A percentile compares a stretch with the other conserved stretches of the same genome.
phyloP scores from a whole-genome alignment of 1,284 basidiomycete species.

The Ustilago sp. region DNA sequence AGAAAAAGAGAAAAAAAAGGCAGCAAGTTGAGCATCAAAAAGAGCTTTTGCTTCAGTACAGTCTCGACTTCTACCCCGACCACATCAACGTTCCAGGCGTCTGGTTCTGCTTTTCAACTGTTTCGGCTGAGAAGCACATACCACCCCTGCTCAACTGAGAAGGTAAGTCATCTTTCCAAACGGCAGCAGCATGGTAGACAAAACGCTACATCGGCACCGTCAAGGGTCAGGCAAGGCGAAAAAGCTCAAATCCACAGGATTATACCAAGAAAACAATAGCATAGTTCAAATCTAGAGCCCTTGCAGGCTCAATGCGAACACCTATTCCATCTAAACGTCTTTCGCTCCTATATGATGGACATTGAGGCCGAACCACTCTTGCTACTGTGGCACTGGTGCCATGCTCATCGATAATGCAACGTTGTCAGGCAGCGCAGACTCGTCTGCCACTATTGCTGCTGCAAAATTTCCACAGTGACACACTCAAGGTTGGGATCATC shows the following conservation, averaged over 20 bases:
- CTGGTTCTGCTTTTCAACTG: background rate
- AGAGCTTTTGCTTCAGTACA: background rate
- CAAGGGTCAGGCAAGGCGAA: background rate
- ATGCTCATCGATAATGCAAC: background rate
- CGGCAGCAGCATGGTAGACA: slow-evolving; percentile 7
- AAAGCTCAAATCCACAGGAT: slow-evolving; percentile 47
- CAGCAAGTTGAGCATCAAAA: background rate
- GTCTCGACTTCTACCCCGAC: slow-evolving; percentile 1
- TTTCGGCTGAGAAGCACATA: background rate
- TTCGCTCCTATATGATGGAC: slow-evolving; percentile 68
- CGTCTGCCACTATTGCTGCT: slow-evolving; percentile 9
- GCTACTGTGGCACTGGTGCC: background rate
- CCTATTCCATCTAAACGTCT: slow-evolving; percentile 64
- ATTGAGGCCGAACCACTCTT: background rate
- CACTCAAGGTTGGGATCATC: background rate
- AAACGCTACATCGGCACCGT: background rate
- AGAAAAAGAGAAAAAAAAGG: slow-evolving; percentile 1
- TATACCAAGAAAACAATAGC: slow-evolving; percentile 50
- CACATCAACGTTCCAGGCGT: slow-evolving; percentile 24
- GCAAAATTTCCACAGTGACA: background rate
- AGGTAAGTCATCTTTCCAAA: slow-evolving; percentile 9
- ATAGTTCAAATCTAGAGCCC: slow-evolving; percentile 64
- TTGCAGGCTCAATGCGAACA: slow-evolving; percentile 57
- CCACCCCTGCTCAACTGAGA: background rate
- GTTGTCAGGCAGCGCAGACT: background rate